Conservation (phyloP, 2,329 filamentous ascomycete species). For the Canariomyces notabilis region DNA sequence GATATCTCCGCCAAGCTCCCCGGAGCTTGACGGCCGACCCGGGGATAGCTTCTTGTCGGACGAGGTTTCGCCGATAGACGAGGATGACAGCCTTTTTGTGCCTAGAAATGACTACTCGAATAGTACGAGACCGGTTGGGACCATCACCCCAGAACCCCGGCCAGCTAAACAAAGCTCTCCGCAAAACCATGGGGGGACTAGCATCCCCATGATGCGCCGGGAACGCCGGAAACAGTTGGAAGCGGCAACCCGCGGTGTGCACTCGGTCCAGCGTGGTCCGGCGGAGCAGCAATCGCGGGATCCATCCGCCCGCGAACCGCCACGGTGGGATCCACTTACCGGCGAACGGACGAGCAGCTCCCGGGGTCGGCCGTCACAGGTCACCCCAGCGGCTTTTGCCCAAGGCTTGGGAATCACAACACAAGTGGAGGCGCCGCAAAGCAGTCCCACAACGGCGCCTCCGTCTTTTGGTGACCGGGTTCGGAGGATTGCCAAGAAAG, state of each 20-base stretch:
- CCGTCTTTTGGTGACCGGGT: slow-evolving; percentile 42
- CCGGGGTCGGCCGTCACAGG: slow-evolving; percentile 51
- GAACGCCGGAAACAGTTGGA: slow-evolving; percentile 44
- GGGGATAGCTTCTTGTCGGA: slow-evolving; percentile 27
- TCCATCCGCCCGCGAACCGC: slow-evolving; percentile 36
- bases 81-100: slow-evolving; percentile 26
- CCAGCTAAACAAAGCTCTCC: slow-evolving; percentile 23
- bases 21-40: slow-evolving; percentile 37
- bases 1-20: slow-evolving; percentile 55
- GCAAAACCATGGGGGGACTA: slow-evolving; percentile 28
- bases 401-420: slow-evolving; percentile 32
- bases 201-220: slow-evolving; percentile 49
- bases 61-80: slow-evolving; percentile 52
- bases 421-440: slow-evolving; percentile 26
- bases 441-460: slow-evolving; percentile 25
- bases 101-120: slow-evolving; percentile 1
- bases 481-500: slow-evolving; percentile 36
- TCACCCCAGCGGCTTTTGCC: slow-evolving; percentile 48
- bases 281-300: slow-evolving; percentile 26
- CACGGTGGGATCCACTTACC: slow-evolving; percentile 61
- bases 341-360: slow-evolving; percentile 58
- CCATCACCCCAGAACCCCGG: slow-evolving; percentile 7
- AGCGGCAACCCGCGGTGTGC: slow-evolving; percentile 37
- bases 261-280: slow-evolving; percentile 33
- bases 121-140: slow-evolving; percentile 4